phyloP scores from a whole-genome alignment of 148 eudicot genomes.

The Oxyria digyna region DNA sequence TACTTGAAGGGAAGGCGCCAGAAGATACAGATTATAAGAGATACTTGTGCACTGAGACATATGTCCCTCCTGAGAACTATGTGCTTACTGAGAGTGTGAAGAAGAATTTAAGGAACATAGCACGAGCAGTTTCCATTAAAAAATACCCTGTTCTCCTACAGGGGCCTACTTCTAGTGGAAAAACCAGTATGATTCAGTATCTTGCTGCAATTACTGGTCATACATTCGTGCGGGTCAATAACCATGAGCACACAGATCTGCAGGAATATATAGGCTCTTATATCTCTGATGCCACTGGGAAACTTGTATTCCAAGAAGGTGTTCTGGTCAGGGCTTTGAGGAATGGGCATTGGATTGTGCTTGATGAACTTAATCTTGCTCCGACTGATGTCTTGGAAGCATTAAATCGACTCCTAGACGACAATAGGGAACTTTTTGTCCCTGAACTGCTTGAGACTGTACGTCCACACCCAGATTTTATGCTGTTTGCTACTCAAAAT shows the following conservation, averaged over 20 bases:
- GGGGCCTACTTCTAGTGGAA: conserved; percentile 99
- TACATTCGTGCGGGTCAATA: conserved; percentile 89
- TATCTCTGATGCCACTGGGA: conserved; percentile 72
- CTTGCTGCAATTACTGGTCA: conserved; percentile 87
- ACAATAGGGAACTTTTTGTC: conserved; percentile 86
- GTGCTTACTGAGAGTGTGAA: conserved; percentile 63
- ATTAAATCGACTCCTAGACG: conserved; percentile 82
- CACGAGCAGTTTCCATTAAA: conserved; percentile 65
- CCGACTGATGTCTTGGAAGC: conserved; percentile 99
- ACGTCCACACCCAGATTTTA: conserved; percentile 84
- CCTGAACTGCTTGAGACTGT: conserved; percentile 79
- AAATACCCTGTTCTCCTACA: conserved; percentile 92
- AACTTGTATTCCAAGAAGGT: conserved; percentile 86
- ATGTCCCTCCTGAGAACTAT: conserved; percentile 35
- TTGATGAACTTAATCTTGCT: conserved; percentile 95
- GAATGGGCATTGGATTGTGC: conserved; percentile 86
- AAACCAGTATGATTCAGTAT: conserved; percentile 89
- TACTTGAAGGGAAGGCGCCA: conserved; percentile 49
- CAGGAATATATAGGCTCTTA: conserved; percentile 96
- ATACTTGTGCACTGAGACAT: conserved; percentile 25
- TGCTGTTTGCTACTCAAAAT: conserved; percentile 97
- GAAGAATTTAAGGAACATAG: conserved; percentile 67
- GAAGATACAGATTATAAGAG: conserved; percentile 27
- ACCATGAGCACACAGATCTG: conserved; percentile 94
- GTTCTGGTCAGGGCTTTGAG: conserved; percentile 87